Base-by-base conservation (phyloP, 2,329 filamentous ascomycete species). In the Xylaria digitata region DNA sequence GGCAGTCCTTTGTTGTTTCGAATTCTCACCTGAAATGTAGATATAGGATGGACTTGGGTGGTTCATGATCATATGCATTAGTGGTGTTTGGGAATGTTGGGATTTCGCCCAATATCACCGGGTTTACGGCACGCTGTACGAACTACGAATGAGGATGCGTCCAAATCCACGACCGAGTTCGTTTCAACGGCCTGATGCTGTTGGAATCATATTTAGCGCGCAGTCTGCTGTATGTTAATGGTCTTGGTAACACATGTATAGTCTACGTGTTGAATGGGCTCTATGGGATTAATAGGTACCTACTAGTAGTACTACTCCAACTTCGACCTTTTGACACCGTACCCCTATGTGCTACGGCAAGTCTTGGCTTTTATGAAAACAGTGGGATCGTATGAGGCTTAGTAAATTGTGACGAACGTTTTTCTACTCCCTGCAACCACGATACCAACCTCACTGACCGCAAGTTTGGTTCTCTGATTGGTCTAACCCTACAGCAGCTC, bases 41-140 rank as follows among this genome's bases (percentile, higher is more conserved):
- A 65, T 65, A 63, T 67, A 55, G 67, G 49, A 40, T 42, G 57
- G 43, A 30, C 32, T 65, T 45, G 49, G 49, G 54, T 59, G 37
- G 54, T 57, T 70, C 40, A 45, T 30, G 61, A 50, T 59, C 23
- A 61, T 68, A 64, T 70, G 66, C 68, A 70, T 70, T 68, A 68
- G 65, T 58, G 68, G 68, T 64, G 68, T 70, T 70, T 21, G 66
- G 61, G 65, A 30, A 43, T 37, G 40, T 56, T 46, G 61, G 34
- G 23, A 59, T 58, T 32, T 52, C 52, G 30, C 45, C 52, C 17
- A 54, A 49, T 60, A 32, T 45, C 40, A 45, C 32, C 48, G 50
- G 34, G 34, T 67, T 58, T 37, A 53, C 21, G 55, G 52, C 40
- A 48, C 6, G 34, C 46, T 65, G 61, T 67, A 64, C 50, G 61